These are phyloP conservation scores for Brassica nigra DNA, from an alignment of 345 rosid species.

Conservation along the genomic window DNA sequence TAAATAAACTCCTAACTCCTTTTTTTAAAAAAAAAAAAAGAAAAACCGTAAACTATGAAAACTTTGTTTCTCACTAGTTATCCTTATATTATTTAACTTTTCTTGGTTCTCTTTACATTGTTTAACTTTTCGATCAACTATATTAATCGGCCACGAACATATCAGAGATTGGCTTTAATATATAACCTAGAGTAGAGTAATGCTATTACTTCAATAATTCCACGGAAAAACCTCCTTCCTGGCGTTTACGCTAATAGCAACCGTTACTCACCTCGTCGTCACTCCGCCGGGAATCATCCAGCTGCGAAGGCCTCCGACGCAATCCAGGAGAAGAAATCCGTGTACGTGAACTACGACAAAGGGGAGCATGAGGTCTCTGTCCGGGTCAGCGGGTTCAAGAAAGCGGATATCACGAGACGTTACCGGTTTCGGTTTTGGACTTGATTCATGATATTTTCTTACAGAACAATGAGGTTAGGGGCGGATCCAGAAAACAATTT, in stretches of 20 bases:
- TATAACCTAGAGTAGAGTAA: neutral
- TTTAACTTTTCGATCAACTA: no score
- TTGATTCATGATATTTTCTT: no score
- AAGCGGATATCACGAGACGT: slow-evolving; percentile 63
- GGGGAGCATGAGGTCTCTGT: slow-evolving; percentile 68
- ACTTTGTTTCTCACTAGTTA: no score
- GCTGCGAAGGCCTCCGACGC: slow-evolving; percentile 37
- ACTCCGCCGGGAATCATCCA: slow-evolving; percentile 33
- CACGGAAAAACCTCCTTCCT: neutral
- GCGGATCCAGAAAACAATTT: no score
- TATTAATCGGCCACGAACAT: neutral
- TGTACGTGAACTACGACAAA: slow-evolving; percentile 72
- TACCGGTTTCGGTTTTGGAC: slow-evolving; percentile 45
- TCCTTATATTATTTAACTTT: no score
- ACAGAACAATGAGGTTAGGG: no score
- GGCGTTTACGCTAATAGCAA: slow-evolving; percentile 25
- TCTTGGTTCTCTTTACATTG: no score
- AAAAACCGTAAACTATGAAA: no score
- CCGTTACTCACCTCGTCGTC: slow-evolving; percentile 29
- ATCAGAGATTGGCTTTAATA: slow-evolving; percentile 12
- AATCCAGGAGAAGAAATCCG: slow-evolving; percentile 57
- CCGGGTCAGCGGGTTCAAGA: slow-evolving; percentile 61
- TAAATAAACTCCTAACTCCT: no score
- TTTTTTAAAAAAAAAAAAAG: no score
- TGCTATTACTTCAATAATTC: slow-evolving; percentile 4